Conservation (phyloP, 805 yeast genomes). For the Metschnikowia lachancei region DNA sequence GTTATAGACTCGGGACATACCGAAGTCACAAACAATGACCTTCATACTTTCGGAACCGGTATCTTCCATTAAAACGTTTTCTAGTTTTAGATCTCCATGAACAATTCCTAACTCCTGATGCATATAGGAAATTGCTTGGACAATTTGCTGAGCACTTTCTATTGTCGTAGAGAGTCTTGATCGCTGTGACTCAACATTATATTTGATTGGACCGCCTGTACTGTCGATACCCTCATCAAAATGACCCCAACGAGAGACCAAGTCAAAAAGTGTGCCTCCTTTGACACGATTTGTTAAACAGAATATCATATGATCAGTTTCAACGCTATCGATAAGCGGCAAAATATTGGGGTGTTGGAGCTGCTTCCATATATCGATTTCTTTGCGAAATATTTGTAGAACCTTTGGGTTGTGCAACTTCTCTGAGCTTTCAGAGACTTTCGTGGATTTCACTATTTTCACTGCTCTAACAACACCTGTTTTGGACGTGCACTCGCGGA, state of each 20-base stretch:
- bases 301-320: conserved; percentile 62
- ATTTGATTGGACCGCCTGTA: conserved; percentile 29
- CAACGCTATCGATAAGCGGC: conserved; percentile 57
- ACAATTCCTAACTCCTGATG: conserved; percentile 54
- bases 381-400: conserved; percentile 61
- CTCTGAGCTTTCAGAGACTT: conserved; percentile 19
- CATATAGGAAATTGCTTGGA: conserved; percentile 59
- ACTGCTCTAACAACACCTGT: conserved; percentile 49
- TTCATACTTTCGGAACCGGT: conserved; percentile 40
- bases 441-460: conserved; percentile 50
- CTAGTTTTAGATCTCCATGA: conserved; percentile 83
- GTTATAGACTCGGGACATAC: conserved; percentile 56
- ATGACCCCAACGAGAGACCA: conserved; percentile 66
- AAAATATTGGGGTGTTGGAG: conserved; percentile 64
- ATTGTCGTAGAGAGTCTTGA: conserved; percentile 35
- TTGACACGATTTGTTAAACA: conserved; percentile 65
- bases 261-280: conserved; percentile 80
- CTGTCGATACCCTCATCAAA: conserved; percentile 28
- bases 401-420: conserved; percentile 45
- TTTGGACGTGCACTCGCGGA: conserved; percentile 60
- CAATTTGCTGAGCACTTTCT: conserved; percentile 50
- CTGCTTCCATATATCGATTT: conserved; percentile 71
- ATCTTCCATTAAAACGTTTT: conserved; percentile 65
- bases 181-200: conserved; percentile 25
- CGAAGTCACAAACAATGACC: conserved; percentile 81